phyloP scores from a whole-genome alignment of 2,329 filamentous ascomycete species.

The Chaetomium olivaceum region DNA sequence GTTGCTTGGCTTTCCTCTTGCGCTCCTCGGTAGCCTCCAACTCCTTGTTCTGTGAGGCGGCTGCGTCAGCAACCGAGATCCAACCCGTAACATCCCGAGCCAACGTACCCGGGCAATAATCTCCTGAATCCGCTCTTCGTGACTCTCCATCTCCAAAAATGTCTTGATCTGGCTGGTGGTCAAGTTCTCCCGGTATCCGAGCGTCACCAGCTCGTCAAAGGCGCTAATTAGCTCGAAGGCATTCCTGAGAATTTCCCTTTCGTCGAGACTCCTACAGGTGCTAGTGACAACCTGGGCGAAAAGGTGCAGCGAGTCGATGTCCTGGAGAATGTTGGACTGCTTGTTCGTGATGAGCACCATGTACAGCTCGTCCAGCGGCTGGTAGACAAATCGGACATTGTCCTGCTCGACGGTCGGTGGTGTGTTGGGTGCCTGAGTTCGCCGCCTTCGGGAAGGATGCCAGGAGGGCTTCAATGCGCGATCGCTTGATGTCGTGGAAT shows the following conservation, averaged over 20 bases:
- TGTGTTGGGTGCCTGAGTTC: constrained; percentile 94
- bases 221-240: constrained; percentile 94
- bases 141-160: constrained; percentile 98
- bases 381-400: constrained; percentile 99
- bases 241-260: constrained; percentile 92
- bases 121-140: constrained; percentile 98
- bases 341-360: constrained; percentile 99
- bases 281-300: constrained; percentile 97
- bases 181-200: constrained; percentile 94
- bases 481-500: constrained; percentile 96
- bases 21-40: constrained; percentile 96
- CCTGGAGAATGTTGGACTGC: constrained; percentile 98
- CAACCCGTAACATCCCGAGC: too few relatives aligned
- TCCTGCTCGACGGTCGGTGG: constrained; percentile 98
- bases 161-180: constrained; percentile 98
- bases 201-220: constrained; percentile 94
- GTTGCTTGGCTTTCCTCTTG: constrained; percentile 96
- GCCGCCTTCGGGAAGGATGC: constrained; percentile 98
- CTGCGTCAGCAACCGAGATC: constrained; percentile 16
- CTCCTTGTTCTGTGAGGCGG: constrained; percentile 83
- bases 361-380: constrained; percentile 97
- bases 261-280: constrained; percentile 93
- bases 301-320: constrained; percentile 96
- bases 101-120: constrained; percentile 81
- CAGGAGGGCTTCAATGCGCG: constrained; percentile 91